Evolutionary conservation across 176 grass and related monocot species (phyloP), one percentile per base, ranked within the genome.

Genomic region (Juncus inflexus): DNA sequence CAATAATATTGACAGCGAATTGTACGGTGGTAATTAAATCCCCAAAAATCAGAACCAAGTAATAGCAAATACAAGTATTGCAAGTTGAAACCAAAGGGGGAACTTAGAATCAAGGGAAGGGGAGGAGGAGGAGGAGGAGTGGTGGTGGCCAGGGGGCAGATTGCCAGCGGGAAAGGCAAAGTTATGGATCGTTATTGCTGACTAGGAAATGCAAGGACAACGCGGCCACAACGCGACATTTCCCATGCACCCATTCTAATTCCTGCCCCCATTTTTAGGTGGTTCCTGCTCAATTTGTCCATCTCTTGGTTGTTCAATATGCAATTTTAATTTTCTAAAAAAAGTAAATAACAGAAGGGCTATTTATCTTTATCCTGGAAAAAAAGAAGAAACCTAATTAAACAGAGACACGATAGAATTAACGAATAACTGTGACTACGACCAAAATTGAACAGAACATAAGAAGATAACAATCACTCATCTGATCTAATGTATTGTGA

Each of bases 161-260:
- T 28, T 1, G 19, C 19, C 19, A 42, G 3, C 41, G 2, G 35
- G 6, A 10, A 54, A 15, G 35, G 51, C 12, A 40, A 52, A 55
- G 50, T 12, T 69, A 69, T 40, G 52, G 66, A 28, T 40, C 55
- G 65, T 67, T 52, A 39, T 35, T 69, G 66, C 50, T 56, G 50
- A 69, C 37, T 69, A 56, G 50, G 66, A 55, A 69, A 10, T 49
- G 50, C 66, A 14, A 41, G 36, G 66, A 40, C 3, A 0, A 69
- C 66, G 56, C 51, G 35, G 51, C 9, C 12, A 7, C 7, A 15
- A 55, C 12, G 36, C 6, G 66, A 40, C 66, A 55, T 51, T 14
- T 69, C 66, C 16, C 15, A 56, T 15, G 35, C 65, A 39, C 50
- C 56, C 56, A 56, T 55, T 55, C 56, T 69, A 69, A 38, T 9